phyloP scores from a whole-genome alignment of 495 filamentous ascomycete genomes.

The Beverwykella pulmonaria region DNA sequence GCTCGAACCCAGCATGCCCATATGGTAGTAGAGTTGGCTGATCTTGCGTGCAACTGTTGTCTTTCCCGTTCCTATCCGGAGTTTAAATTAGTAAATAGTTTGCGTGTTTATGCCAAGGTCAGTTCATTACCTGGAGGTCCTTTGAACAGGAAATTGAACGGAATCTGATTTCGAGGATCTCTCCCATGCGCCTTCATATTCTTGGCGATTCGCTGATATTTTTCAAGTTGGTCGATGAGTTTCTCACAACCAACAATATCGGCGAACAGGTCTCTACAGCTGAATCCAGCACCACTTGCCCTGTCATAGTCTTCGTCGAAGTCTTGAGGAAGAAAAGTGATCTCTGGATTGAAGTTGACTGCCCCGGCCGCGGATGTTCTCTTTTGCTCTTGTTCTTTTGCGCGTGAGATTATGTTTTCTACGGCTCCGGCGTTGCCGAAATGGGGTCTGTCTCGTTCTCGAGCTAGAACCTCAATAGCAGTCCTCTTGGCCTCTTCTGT shows the following conservation, averaged over 20 bases:
- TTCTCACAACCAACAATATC: conserved; percentile 69
- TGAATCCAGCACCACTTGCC: no score
- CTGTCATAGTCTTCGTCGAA: conserved; percentile 71
- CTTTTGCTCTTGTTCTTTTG: conserved; percentile 62
- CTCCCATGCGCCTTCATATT: conserved; percentile 53
- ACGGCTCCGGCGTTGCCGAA: conserved; percentile 67
- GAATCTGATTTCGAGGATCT: conserved; percentile 62
- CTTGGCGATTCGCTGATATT: conserved; percentile 60
- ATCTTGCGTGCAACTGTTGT: conserved; percentile 72
- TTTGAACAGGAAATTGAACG: conserved; percentile 66
- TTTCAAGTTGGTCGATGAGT: conserved; percentile 60
- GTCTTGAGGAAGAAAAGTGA: conserved; percentile 61
- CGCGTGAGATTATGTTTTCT: conserved; percentile 63
- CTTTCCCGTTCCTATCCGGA: conserved; percentile 77
- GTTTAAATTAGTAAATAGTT: background rate
- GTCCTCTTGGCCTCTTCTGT: conserved; percentile 50
- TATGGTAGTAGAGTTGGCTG: conserved; percentile 72
- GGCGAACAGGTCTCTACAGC: no score
- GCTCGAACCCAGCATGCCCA: conserved; percentile 48
- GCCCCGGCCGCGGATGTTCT: conserved; percentile 45
- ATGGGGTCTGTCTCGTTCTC: conserved; percentile 59
- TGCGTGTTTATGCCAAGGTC: background rate
- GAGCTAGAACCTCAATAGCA: conserved; percentile 54
- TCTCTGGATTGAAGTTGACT: background rate
- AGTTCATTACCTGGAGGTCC: conserved; percentile 64